Conservation (phyloP, 2,329 filamentous ascomycete species). For the Clonostachys rhizophaga region DNA sequence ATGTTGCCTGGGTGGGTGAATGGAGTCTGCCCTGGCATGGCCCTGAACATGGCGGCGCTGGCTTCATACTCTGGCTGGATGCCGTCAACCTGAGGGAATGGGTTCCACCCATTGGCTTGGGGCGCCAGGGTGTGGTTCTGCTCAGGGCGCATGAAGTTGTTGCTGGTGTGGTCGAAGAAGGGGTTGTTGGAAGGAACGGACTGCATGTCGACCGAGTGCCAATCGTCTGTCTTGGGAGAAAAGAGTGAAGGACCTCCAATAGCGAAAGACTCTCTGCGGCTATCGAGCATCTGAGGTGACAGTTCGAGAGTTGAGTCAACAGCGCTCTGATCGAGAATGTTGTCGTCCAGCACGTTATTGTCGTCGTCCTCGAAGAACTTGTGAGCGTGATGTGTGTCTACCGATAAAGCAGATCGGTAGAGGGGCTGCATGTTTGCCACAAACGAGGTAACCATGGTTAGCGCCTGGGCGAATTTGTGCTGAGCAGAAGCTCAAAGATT, state of each 20-base stretch:
- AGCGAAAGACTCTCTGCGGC: conserved; percentile 60
- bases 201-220: conserved; percentile 62
- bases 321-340: conserved; percentile 52
- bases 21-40: conserved; percentile 47
- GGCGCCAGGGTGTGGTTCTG: conserved; percentile 38
- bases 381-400: conserved; percentile 48
- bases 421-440: conserved; percentile 36
- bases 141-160: conserved; percentile 64
- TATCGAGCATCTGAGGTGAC: conserved; percentile 58
- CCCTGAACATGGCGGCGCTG: conserved; percentile 49
- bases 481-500: too few relatives aligned
- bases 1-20: conserved; percentile 50
- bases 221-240: conserved; percentile 61
- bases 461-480: not conserved
- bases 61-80: conserved; percentile 52
- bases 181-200: conserved; percentile 59
- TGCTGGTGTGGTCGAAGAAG: conserved; percentile 52
- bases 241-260: conserved; percentile 49
- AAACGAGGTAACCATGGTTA: not conserved
- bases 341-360: conserved; percentile 55
- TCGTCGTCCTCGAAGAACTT: conserved; percentile 60
- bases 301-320: conserved; percentile 59
- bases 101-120: conserved; percentile 61
- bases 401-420: conserved; percentile 44
- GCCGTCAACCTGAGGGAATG: conserved; percentile 62